These are phyloP conservation scores for Pichia norvegensis DNA, from an alignment of 1,139 yeast genomes.

Conservation along the genomic window DNA sequence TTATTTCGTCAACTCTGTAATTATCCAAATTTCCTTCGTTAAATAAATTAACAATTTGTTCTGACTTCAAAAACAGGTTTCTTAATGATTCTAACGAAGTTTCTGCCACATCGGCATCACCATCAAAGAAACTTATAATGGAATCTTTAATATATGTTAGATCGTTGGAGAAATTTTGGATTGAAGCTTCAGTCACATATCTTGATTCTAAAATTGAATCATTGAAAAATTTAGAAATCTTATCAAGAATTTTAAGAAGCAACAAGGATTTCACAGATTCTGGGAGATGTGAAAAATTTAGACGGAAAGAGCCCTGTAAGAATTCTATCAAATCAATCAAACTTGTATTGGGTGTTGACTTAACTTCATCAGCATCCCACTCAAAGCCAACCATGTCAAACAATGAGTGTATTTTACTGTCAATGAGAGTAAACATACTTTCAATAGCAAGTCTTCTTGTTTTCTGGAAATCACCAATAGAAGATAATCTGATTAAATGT, in stretches of 20 bases:
- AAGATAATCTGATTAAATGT: slow-evolving; percentile 32
- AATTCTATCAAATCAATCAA: slow-evolving; percentile 84
- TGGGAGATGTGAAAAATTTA: slow-evolving; percentile 82
- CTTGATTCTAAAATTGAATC: slow-evolving; percentile 49
- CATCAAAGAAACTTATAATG: slow-evolving; percentile 22
- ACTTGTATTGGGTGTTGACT: slow-evolving; percentile 62
- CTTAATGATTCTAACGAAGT: slow-evolving; percentile 32
- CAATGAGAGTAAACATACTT: slow-evolving; percentile 73
- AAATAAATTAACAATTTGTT: slow-evolving; percentile 55
- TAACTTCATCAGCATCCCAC: slow-evolving; percentile 52
- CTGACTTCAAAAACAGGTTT: slow-evolving; percentile 45
- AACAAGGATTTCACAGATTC: slow-evolving; percentile 69
- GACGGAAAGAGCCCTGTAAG: slow-evolving; percentile 75
- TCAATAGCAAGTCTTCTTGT: slow-evolving; percentile 74
- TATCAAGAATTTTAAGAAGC: slow-evolving; percentile 79
- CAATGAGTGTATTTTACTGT: slow-evolving; percentile 68
- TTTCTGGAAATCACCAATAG: slow-evolving; percentile 47
- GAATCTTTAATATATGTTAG: slow-evolving; percentile 47
- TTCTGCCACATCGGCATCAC: slow-evolving; percentile 7
- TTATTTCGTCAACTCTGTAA: slow-evolving; percentile 44
- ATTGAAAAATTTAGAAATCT: slow-evolving; percentile 65
- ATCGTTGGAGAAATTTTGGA: slow-evolving; percentile 56
- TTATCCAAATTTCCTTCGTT: slow-evolving; percentile 43
- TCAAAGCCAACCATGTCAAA: slow-evolving; percentile 82
- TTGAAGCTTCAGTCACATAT: slow-evolving; percentile 39